Percentiles rank a stretch among this genome's conserved stretches.
These are phyloP conservation scores for Nakazawaea peltata DNA, from an alignment of 805 yeast species.

Conservation along the genomic window DNA sequence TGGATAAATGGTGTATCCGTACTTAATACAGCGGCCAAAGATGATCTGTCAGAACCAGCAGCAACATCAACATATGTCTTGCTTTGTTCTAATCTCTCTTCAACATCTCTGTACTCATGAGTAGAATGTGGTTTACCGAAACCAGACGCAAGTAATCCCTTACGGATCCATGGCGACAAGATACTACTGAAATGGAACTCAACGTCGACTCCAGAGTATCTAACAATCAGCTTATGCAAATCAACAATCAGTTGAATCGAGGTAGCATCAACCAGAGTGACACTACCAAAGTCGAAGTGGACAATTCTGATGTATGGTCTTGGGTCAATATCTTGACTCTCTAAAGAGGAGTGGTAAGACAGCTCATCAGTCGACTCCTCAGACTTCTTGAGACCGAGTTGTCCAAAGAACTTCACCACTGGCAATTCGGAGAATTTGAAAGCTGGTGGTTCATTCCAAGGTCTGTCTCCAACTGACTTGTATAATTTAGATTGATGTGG, in stretches of 20 bases:
- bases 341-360: conserved; percentile 16
- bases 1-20: conserved; percentile 75
- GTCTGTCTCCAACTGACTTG: conserved; percentile 49
- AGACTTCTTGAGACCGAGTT: conserved; percentile 7
- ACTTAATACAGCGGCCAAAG: conserved; percentile 38
- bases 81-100: conserved; percentile 3
- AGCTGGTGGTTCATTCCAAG: conserved; percentile 74
- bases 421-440: conserved; percentile 42
- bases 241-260: conserved; percentile 75
- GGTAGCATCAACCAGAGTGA: conserved; percentile 70
- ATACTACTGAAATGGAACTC: conserved; percentile 89
- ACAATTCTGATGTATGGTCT: conserved; percentile 66
- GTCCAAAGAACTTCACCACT: conserved; percentile 15
- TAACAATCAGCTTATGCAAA: conserved; percentile 60
- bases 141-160: conserved; percentile 67
- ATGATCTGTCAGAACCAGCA: conserved; percentile 14
- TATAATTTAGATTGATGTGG: conserved; percentile 43
- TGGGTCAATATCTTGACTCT: conserved; percentile 25
- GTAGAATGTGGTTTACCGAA: conserved; percentile 41
- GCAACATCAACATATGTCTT: conserved; percentile 14
- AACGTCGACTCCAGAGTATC: conserved; percentile 73
- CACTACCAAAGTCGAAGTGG: conserved; percentile 77
- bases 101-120: conserved; percentile 25
- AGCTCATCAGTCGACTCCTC: conserved; percentile 16
- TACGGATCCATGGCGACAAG: conserved; percentile 77